A percentile compares a stretch with the other conserved stretches of the same genome.
Evolutionary conservation across 2,329 filamentous ascomycete species (phyloP).

Genomic region (Claviceps sp.): DNA sequence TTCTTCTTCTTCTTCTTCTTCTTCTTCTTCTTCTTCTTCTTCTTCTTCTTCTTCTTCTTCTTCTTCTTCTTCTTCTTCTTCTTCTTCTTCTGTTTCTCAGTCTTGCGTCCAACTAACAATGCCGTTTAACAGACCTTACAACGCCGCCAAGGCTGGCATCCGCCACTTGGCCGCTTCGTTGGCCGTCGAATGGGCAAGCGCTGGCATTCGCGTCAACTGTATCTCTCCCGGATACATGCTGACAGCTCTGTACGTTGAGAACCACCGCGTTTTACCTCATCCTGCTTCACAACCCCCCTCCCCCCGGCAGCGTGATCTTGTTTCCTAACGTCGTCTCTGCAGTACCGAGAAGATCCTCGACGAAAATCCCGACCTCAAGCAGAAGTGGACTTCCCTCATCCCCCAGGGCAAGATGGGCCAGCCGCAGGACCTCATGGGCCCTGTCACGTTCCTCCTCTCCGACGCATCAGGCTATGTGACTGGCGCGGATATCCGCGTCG

Average conservation of each 20-base stretch:
- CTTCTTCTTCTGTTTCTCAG: no score
- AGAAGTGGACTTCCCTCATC: slow-evolving; percentile 84
- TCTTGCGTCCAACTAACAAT: no score
- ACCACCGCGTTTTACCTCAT: no score
- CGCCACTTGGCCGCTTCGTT: slow-evolving; percentile 76
- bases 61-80: not conserved
- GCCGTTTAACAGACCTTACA: slow-evolving; percentile 54
- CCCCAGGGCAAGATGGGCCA: slow-evolving; percentile 88
- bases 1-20: no score
- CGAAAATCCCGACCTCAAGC: slow-evolving; percentile 79
- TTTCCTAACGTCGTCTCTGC: not conserved
- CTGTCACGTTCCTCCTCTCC: slow-evolving; percentile 73
- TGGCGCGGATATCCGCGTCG: slow-evolving; percentile 66
- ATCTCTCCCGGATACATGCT: slow-evolving; percentile 96
- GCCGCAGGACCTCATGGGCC: slow-evolving; percentile 85
- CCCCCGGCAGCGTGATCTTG: no score
- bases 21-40: no score
- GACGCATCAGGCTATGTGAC: slow-evolving; percentile 62
- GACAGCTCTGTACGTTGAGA: slow-evolving; percentile 61
- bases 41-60: no score
- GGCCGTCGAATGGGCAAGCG: slow-evolving; percentile 85
- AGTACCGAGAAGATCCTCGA: slow-evolving; percentile 90
- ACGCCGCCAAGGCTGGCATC: slow-evolving; percentile 84
- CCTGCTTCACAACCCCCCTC: not conserved
- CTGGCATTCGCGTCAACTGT: slow-evolving; percentile 84